Evolutionary conservation across 768 basidiomycete genomes (phyloP).

Genomic region (Russula virescens): DNA sequence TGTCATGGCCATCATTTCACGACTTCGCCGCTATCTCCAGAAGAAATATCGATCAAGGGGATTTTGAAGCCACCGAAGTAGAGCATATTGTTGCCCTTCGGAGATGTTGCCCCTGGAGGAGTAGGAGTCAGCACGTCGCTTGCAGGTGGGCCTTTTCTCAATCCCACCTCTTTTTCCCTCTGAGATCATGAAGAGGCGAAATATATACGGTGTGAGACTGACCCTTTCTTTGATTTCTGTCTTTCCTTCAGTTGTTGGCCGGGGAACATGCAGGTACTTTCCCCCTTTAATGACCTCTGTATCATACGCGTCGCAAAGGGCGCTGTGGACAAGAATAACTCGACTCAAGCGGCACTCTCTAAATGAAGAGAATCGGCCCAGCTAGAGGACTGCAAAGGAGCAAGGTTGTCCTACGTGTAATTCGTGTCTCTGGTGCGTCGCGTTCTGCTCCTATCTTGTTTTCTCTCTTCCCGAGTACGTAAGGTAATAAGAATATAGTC

Average conservation of each 20-base stretch:
- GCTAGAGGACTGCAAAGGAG: conserved; percentile 32
- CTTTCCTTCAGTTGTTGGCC: no score
- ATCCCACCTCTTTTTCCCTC: no score
- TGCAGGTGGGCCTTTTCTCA: conserved; percentile 44
- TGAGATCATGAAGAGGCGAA: no score
- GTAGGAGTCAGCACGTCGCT: conserved; percentile 64
- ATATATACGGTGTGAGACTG: no score
- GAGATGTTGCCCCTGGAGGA: conserved; percentile 85
- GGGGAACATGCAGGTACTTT: conserved; percentile 71
- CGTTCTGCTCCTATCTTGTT: no score
- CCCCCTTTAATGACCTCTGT: conserved; percentile 73
- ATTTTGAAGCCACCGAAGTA: conserved; percentile 67
- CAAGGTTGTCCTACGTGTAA: conserved; percentile 61
- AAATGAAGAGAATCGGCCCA: conserved; percentile 52
- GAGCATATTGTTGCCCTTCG: conserved; percentile 67
- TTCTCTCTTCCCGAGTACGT: not conserved
- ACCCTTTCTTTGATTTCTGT: no score
- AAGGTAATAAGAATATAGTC: not conserved
- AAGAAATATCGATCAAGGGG: conserved; percentile 58
- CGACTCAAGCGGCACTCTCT: conserved; percentile 74
- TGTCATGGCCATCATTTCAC: conserved; percentile 50
- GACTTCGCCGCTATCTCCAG: conserved; percentile 35
- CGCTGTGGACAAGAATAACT: conserved; percentile 66
- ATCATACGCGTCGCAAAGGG: conserved; percentile 76
- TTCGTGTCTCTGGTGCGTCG: conserved; percentile 73